phyloP scores from a whole-genome alignment of 176 grass and related monocot genomes.

The Raddia guianensis region DNA sequence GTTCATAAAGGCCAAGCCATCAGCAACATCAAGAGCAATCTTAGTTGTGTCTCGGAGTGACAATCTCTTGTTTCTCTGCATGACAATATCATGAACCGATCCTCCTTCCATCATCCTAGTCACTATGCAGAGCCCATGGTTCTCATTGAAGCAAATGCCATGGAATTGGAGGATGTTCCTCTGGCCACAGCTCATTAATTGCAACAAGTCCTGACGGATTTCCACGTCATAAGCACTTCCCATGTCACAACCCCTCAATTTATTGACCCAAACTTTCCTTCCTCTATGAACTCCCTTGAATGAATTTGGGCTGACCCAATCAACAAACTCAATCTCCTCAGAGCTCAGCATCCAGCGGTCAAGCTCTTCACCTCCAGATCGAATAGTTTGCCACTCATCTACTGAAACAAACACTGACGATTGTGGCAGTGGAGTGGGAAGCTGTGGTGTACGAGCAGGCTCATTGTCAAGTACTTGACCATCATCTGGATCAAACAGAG shows the following conservation, averaged over 20 bases:
- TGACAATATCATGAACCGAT: conserved; percentile 66
- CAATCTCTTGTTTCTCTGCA: conserved; percentile 80
- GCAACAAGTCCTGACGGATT: conserved; percentile 85
- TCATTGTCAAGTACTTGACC: conserved; percentile 61
- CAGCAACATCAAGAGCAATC: conserved; percentile 84
- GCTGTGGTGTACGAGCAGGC: conserved; percentile 47
- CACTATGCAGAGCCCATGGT: conserved; percentile 78
- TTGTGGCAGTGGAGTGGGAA: conserved; percentile 73
- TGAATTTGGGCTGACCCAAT: conserved; percentile 72
- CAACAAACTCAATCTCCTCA: conserved; percentile 84
- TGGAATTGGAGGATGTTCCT: conserved; percentile 92
- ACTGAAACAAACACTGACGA: conserved; percentile 89
- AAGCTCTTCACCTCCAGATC: conserved; percentile 86
- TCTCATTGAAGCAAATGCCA: conserved; percentile 83
- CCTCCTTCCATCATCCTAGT: conserved; percentile 97
- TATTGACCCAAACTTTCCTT: conserved; percentile 88
- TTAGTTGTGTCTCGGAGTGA: conserved; percentile 56
- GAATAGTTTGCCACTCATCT: conserved; percentile 96
- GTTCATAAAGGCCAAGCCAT: conserved; percentile 91
- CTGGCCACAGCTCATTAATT: conserved; percentile 96
- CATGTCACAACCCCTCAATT: conserved; percentile 90
- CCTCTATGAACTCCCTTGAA: conserved; percentile 76
- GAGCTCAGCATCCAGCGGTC: conserved; percentile 75
- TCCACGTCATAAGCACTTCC: conserved; percentile 89
- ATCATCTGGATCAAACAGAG: conserved; percentile 79